Evolutionary conservation across 306 rosid genomes (phyloP), one percentile per base, ranked within the genome.

Genomic region (Begonia peltatifolia): DNA sequence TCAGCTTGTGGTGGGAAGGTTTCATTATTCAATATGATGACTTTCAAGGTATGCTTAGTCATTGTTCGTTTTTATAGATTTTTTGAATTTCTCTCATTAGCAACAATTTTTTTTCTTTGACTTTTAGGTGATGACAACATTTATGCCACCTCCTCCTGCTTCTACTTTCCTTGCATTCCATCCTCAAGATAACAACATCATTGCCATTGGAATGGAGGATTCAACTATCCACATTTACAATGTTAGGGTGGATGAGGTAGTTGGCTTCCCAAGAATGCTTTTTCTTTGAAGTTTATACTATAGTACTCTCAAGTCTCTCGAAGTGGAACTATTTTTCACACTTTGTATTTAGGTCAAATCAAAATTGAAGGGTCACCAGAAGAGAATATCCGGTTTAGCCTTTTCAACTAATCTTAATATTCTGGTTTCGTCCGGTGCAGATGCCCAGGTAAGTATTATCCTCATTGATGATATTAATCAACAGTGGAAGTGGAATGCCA

Each of bases 181-280:
- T 67, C 96, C 96, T 47, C 75, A 64, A 63, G 92, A 87, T 79
- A 87, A 87, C 72, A 87, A 87, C 78, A 75, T 87, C 74, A 75
- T 87, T 25, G 96, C 96, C 73, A 81, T 84, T 46, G 94, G 94
- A 65, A 87, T 87, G 96, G 92, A 74, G 63, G 94, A 87, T 68
- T 87, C 87, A 53, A 72, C 92, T 57, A 84, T 87, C 65, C 82
- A 75, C 55, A 87, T 87, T 56, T 87, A 79, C 69, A 81, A 76
- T 73, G 83, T 75, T 58, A 69, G 92, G 68, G 80, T 76, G 56
- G 84, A 73, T 67, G 96, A 84, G 96, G 96, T 87, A 73, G 54
- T 50, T 63, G 41, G 41, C 58, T 30, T 36, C 47, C 35, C 60
- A 46, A 11, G 35, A 55, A 12, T 55, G 10, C 49, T 56, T 12